Conservation (phyloP, 495 filamentous ascomycete species). For the Sabuloglossum arenarium region DNA sequence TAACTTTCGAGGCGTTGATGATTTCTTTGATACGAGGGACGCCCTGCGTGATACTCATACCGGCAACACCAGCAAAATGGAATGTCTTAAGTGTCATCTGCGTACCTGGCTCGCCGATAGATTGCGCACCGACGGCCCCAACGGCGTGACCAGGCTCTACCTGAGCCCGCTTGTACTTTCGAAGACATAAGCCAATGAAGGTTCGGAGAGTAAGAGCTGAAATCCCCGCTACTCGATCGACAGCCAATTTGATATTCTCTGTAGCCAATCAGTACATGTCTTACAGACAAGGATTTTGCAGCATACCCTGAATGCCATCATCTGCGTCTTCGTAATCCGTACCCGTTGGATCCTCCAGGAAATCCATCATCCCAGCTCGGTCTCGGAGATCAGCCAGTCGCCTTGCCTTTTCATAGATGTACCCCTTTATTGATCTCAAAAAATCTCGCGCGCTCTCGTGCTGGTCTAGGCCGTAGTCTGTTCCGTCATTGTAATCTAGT, state of each 20-base stretch:
- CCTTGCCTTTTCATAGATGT: slow-evolving; percentile 36
- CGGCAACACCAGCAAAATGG: slow-evolving; percentile 98
- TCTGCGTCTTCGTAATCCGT: slow-evolving; percentile 4
- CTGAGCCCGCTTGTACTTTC: slow-evolving; percentile 74
- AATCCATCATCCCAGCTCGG: slow-evolving; percentile 9
- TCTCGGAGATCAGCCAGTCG: slow-evolving; percentile 29
- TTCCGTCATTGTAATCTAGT: slow-evolving; percentile 42
- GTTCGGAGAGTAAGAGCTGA: slow-evolving; percentile 45
- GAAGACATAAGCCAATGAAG: slow-evolving; percentile 67
- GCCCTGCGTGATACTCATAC: slow-evolving; percentile 97
- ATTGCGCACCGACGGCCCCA: slow-evolving; percentile 93
- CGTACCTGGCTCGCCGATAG: slow-evolving; percentile 93
- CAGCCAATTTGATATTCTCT: slow-evolving; percentile 1
- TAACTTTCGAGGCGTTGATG: slow-evolving; percentile 84
- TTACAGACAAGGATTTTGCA: not conserved
- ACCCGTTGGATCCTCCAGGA: slow-evolving; percentile 8
- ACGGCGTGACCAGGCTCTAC: slow-evolving; percentile 91
- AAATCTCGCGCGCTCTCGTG: slow-evolving; percentile 69
- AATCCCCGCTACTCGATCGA: slow-evolving; percentile 63
- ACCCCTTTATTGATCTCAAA: slow-evolving; percentile 51
- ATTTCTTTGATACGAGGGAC: slow-evolving; percentile 99
- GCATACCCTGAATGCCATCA: not conserved
- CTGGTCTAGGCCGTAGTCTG: slow-evolving; percentile 54
- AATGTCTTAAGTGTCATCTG: slow-evolving; percentile 99
- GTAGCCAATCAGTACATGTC: not conserved